Evolutionary conservation across 306 rosid species (phyloP), one percentile per base, ranked within the genome.

Genomic region (Crotalaria pallida): DNA sequence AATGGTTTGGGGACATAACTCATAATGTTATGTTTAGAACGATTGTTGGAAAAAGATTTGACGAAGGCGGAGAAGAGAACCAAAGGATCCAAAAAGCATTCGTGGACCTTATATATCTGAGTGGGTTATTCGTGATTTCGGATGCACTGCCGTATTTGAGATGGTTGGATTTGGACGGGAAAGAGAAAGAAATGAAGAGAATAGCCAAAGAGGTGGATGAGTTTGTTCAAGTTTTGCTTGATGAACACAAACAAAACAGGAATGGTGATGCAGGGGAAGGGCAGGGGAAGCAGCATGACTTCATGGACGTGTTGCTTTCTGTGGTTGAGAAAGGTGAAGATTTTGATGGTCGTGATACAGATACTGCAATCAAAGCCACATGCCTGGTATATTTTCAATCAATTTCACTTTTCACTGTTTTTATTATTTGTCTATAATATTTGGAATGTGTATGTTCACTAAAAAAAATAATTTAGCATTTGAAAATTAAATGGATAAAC

Each of bases 151-250:
- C 88, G 0, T 80, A 12, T 65, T 19, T 84, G 40, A 69, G 88
- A 74, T 84, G 88, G 85, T 44, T 84, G 53, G 88, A 80, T 61
- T 55, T 84, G 65, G 88, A 67, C 1, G 88, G 88, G 0, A 1
- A 5, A 11, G 75, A 78, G 49, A 74, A 78, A 69, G 24, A 58
- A 1, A 82, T 82, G 86, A 77, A 77, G 55, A 74, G 27, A 19
- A 71, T 64, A 0, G 79, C 77, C 0, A 77, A 55, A 18, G 79
- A 74, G 44, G 55, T 84, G 2, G 88, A 80, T 13, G 36, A 21
- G 0, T 45, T 70, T 2, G 10, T 7, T 27, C 21, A 15, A 0
- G 38, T 21, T 3, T 80, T 79, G 77, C 17, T 84, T 0, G 59
- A 84, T 10, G 65, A 78, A 31, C 88, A 84, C 18, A 84, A 53